Conservation (phyloP, 768 basidiomycete species). For the Amanita rubescens region DNA sequence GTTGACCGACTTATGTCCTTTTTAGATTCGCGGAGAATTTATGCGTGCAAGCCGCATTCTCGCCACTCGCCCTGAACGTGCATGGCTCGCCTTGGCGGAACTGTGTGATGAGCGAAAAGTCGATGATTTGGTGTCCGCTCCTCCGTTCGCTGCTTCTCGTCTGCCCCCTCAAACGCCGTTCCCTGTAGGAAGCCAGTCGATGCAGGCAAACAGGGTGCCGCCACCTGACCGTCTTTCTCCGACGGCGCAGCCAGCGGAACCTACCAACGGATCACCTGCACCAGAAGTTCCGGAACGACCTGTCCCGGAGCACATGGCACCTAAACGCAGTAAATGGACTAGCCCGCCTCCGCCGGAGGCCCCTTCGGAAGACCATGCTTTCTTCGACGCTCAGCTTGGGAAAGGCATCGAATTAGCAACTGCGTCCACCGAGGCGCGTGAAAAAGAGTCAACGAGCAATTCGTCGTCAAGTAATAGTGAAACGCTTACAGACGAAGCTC, state of each 20-base stretch:
- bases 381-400: slow-evolving; percentile 64
- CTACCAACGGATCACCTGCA: slow-evolving; percentile 24
- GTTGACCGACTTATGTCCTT: slow-evolving; percentile 7
- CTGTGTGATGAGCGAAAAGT: slow-evolving; percentile 87
- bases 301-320: slow-evolving; percentile 74
- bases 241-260: slow-evolving; percentile 41
- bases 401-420: slow-evolving; percentile 64
- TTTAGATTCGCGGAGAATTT: slow-evolving; percentile 94
- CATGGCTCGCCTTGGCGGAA: slow-evolving; percentile 75
- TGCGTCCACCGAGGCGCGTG: slow-evolving; percentile 50
- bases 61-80: slow-evolving; percentile 69
- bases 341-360: slow-evolving; percentile 79
- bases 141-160: slow-evolving; percentile 35
- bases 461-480: slow-evolving; percentile 61
- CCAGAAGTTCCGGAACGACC: slow-evolving; percentile 27
- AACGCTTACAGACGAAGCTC: slow-evolving; percentile 60
- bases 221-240: slow-evolving; percentile 47
- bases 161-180: slow-evolving; percentile 68
- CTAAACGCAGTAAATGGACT: slow-evolving; percentile 75
- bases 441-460: slow-evolving; percentile 33
- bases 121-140: slow-evolving; percentile 50
- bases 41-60: slow-evolving; percentile 92
- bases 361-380: slow-evolving; percentile 51
- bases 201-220: slow-evolving; percentile 37
- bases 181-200: slow-evolving; percentile 54